These are phyloP conservation scores for Candida lessepsii DNA, from an alignment of 805 yeast species.

Conservation along the genomic window DNA sequence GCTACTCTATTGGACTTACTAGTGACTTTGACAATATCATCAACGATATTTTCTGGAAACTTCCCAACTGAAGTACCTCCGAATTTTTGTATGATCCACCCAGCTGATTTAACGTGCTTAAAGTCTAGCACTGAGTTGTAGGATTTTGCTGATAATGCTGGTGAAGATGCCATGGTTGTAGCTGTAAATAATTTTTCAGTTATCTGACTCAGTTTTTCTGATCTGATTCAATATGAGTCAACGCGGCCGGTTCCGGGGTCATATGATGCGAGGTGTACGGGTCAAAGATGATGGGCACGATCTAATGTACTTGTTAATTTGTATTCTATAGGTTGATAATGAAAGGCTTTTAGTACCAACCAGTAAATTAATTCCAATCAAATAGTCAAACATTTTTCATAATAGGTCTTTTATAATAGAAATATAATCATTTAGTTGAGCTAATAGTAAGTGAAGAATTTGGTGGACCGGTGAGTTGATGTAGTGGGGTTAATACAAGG, in stretches of 20 bases:
- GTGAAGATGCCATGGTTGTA: conserved; percentile 16
- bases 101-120: conserved; percentile 16
- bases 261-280: neutral
- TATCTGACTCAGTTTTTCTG: conserved; percentile 5
- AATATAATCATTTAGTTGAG: too few relatives aligned
- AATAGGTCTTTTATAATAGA: too few relatives aligned
- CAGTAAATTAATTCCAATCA: too few relatives aligned
- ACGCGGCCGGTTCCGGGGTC: conserved; percentile 4
- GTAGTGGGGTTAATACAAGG: too few relatives aligned
- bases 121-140: conserved; percentile 44
- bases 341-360: too few relatives aligned
- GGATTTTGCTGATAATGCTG: conserved; percentile 21
- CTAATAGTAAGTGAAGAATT: too few relatives aligned
- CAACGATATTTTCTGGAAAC: conserved; percentile 81
- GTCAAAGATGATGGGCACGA: too few relatives aligned
- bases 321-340: too few relatives aligned
- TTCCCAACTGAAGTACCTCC: conserved; percentile 98
- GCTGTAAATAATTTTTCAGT: conserved; percentile 7
- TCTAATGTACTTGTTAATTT: too few relatives aligned
- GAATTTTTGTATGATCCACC: conserved; percentile 74
- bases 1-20: conserved; percentile 67
- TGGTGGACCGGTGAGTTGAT: too few relatives aligned
- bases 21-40: conserved; percentile 74
- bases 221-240: conserved; percentile 9
- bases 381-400: too few relatives aligned